Base-by-base conservation (phyloP, 805 yeast species). In the Hanseniaspora occidentalis region DNA sequence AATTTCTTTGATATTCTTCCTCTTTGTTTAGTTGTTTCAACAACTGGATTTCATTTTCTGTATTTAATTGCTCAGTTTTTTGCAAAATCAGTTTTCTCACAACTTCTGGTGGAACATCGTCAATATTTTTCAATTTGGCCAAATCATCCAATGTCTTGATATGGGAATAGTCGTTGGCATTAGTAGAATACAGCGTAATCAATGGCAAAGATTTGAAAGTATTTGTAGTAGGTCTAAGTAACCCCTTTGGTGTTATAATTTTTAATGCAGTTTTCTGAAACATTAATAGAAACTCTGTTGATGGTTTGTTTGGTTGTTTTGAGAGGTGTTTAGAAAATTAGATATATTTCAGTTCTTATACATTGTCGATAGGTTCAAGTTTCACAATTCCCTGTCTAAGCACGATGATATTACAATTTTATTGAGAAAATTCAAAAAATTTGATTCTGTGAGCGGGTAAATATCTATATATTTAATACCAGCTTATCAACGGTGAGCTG, bases 31-130 rank as follows among this genome's bases (percentile, higher is more conserved):
- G 38, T 24, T 43, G 36, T 35, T 53, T 54, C 37, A 58, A 42
- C 50, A 51, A 43, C 16, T 50, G 47, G 20, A 58, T 44, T 42
- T 58, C 60, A 36, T 51, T 51, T 29, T 54, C 43, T 9, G 46
- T 45, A 43, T 56, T 51, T 26, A 60, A 42, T 38, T 57, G 53
- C 31, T 47, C 44, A 4, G 62, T 55, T 36, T 53, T 51, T 35
- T 57, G 54, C 43, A 54, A 50, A 16, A 60, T 54, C 16, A 60
- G 43, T 22, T 39, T 48, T 17, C 51, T 52, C 6, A 60, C 51
- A 22, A 58, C 37, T 26, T 50, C 51, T n/a, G 64, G 60, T 31
- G 57, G 60, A 7, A 60, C 57, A 36, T 49, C 50, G 18, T 60
- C 60, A 27, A 60, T 35, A 6, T 52, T 46, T 17, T 57, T 46